phyloP scores from a whole-genome alignment of 305 asterid species.

The Ilex paraguariensis region DNA sequence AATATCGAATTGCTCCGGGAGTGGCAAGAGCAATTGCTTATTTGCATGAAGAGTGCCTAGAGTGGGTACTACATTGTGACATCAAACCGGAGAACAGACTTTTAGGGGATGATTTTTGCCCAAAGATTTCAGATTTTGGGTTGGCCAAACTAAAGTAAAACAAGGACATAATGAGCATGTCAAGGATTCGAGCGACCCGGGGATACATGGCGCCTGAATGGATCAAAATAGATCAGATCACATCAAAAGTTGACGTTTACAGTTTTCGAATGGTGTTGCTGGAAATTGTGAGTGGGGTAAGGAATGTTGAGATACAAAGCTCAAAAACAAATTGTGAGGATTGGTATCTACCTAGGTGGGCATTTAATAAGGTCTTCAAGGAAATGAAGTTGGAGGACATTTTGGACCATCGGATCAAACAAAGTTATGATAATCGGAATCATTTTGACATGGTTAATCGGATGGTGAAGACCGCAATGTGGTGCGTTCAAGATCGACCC shows the following conservation, averaged over 20 bases:
- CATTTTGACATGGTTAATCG: constrained; percentile 67
- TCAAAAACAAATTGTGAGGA: constrained; percentile 56
- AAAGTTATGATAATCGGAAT: constrained; percentile 42
- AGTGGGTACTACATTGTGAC: constrained; percentile 91
- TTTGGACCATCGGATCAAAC: constrained; percentile 60
- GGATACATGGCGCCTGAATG: constrained; percentile 92
- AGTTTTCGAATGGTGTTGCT: constrained; percentile 75
- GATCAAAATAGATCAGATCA: constrained; percentile 51
- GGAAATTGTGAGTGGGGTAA: constrained; percentile 67
- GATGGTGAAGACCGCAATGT: constrained; percentile 85
- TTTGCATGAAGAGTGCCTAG: constrained; percentile 91
- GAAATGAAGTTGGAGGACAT: constrained; percentile 69
- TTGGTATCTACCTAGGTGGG: constrained; percentile 81
- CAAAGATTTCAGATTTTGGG: constrained; percentile 89
- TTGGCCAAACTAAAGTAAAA: constrained; percentile 77
- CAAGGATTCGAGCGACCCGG: constrained; percentile 63
- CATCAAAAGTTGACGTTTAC: constrained; percentile 80
- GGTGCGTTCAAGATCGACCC: constrained; percentile 85
- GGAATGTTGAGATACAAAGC: constrained; percentile 46
- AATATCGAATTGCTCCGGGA: constrained; percentile 78
- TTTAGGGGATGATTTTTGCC: constrained; percentile 82
- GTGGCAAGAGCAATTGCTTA: constrained; percentile 88
- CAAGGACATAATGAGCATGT: constrained; percentile 59
- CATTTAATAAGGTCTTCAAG: constrained; percentile 61
- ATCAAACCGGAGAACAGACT: constrained; percentile 90